These are phyloP conservation scores for Diutina mesorugosa DNA, from an alignment of 1,139 yeast genomes.

Conservation along the genomic window DNA sequence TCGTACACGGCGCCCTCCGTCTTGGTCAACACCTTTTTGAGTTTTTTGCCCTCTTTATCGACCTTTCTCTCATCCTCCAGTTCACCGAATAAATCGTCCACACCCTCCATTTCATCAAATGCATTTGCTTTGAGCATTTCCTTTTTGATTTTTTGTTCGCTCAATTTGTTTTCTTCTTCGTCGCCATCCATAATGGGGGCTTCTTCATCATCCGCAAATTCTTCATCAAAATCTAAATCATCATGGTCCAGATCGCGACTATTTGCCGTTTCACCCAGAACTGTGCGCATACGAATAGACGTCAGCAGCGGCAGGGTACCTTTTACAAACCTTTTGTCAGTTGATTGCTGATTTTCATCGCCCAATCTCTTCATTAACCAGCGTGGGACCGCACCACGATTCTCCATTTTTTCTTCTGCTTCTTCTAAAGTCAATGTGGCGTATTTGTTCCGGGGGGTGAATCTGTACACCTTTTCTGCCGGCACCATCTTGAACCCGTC, in stretches of 20 bases:
- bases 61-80: constrained; percentile 63
- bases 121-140: constrained; percentile 84
- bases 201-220: constrained; percentile 96
- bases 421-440: constrained; percentile 92
- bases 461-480: constrained; percentile 83
- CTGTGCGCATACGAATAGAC: constrained; percentile 35
- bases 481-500: constrained; percentile 92
- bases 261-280: constrained; percentile 31
- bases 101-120: constrained; percentile 46
- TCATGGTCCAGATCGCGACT: constrained; percentile 75
- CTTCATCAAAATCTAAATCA: constrained; percentile 90
- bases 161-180: constrained; percentile 86
- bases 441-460: constrained; percentile 86
- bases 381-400: constrained; percentile 67
- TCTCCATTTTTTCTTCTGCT: constrained; percentile 92
- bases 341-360: constrained; percentile 37
- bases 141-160: constrained; percentile 75
- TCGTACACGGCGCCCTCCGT: constrained; percentile 89
- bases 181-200: constrained; percentile 97
- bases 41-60: constrained; percentile 83
- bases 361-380: constrained; percentile 93
- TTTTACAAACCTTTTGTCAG: constrained; percentile 29
- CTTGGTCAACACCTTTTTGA: constrained; percentile 72
- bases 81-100: constrained; percentile 35
- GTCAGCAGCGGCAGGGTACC: neutral